phyloP scores from a whole-genome alignment of 371 early-diverging fungal species.

The Mortierella sp. region DNA sequence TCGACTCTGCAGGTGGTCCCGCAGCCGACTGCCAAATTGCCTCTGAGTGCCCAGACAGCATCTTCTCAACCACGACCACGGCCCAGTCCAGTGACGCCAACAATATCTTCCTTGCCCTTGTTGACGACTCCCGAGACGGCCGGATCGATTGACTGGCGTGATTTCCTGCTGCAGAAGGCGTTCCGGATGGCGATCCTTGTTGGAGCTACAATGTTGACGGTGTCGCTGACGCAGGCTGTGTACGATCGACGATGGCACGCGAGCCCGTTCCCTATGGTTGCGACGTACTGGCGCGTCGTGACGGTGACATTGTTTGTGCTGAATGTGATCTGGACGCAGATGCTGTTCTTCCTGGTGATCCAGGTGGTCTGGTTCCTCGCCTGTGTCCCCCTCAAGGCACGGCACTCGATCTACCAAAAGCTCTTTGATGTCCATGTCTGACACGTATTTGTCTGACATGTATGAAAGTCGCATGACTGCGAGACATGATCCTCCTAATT shows the following conservation, averaged over 20 bases:
- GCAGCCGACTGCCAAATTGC: neutral
- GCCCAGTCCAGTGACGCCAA: neutral
- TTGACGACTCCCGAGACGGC: neutral
- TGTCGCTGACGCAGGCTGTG: slow-evolving; percentile 19
- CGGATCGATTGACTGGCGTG: slow-evolving; percentile 28
- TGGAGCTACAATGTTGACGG: slow-evolving; percentile 7
- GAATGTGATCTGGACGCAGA: slow-evolving; percentile 31
- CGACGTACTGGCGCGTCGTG: slow-evolving; percentile 30
- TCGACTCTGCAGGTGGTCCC: slow-evolving; percentile 29
- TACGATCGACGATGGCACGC: slow-evolving; percentile 14
- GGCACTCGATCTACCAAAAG: slow-evolving; percentile 27
- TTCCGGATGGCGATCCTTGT: slow-evolving; percentile 23
- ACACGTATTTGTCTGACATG: neutral
- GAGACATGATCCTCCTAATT: neutral
- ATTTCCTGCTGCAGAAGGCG: slow-evolving; percentile 24
- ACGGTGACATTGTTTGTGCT: slow-evolving; percentile 20
- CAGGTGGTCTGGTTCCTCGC: slow-evolving; percentile 42
- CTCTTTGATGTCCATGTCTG: slow-evolving; percentile 31
- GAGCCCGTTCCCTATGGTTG: slow-evolving; percentile 16
- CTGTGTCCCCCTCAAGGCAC: slow-evolving; percentile 17
- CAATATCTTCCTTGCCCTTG: neutral
- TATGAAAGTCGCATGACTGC: too few species aligned
- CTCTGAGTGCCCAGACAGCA: slow-evolving; percentile 6
- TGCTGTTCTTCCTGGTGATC: slow-evolving; percentile 21
- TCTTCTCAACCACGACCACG: slow-evolving; percentile 7